phyloP scores from a whole-genome alignment of 495 filamentous ascomycete species.

The Xylaria cubensis region DNA sequence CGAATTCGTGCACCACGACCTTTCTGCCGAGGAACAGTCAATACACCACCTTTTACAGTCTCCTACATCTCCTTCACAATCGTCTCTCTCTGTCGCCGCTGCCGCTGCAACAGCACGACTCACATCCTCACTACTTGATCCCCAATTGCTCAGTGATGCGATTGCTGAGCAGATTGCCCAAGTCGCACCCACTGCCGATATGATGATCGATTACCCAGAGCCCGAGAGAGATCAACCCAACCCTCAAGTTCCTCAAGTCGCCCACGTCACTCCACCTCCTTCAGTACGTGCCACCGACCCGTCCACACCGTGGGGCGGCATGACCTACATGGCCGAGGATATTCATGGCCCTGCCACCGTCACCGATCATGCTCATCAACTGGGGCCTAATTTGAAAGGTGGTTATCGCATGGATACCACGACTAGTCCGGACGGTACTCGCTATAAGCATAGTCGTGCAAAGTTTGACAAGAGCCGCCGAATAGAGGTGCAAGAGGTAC shows the following conservation, averaged over 20 bases:
- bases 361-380: conserved; percentile 35
- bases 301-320: conserved; percentile 49
- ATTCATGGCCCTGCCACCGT: conserved; percentile 41
- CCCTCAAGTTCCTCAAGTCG: conserved; percentile 4
- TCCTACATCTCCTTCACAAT: conserved; percentile 37
- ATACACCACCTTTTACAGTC: conserved; percentile 40
- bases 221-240: conserved; percentile 26
- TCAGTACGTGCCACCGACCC: conserved; percentile 11
- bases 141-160: conserved; percentile 50
- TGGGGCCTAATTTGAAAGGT: conserved; percentile 40
- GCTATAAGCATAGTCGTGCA: conserved; percentile 59
- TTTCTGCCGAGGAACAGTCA: conserved; percentile 48
- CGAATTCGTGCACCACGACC: conserved; percentile 30
- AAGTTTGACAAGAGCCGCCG: conserved; percentile 72
- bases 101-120: conserved; percentile 58
- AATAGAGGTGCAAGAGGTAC: conserved; percentile 80
- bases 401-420: conserved; percentile 52
- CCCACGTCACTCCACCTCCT: conserved; percentile 16
- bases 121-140: conserved; percentile 55
- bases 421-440: conserved; percentile 38
- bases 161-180: conserved; percentile 34
- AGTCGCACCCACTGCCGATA: conserved; percentile 30
- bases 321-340: conserved; percentile 47
- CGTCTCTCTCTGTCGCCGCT: conserved; percentile 51
- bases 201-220: conserved; percentile 38